Base-by-base conservation (phyloP, 768 basidiomycete genomes). In the Rhizopogon sp. region DNA sequence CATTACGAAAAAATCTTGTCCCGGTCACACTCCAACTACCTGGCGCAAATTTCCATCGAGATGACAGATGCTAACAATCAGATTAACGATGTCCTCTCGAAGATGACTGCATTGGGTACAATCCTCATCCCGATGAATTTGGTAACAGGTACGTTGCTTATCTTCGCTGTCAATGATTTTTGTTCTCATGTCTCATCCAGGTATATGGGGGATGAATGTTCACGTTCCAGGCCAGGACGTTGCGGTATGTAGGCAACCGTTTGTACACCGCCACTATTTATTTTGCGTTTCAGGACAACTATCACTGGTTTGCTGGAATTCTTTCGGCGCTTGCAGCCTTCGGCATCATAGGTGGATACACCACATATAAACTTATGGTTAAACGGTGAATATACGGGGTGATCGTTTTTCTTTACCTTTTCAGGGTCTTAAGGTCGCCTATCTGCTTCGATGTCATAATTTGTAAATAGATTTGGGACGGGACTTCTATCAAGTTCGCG, bases 1-100 rank as follows among this genome's bases (percentile, higher is more conserved):
- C 97, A 98, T 72, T 99, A 98, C 76, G 97, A 99, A 69, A 99
- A 98, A 78, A 98, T 99, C 66, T 79, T 99, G 8, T 98, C 96
- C 4, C 87, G 97, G 40, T 98, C 96, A 40, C 97, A 99, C 72
- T 98, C 95, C 39, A 99, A 99, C 69, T 99, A 99, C 74, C 87
- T 99, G 50, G 97, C 97, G 1, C 97, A 98, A 66, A 99, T 99
- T 62, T 97, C 94, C 42, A 98, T 99, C 72, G 97, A 98, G 76
- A 99, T 98, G 96, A 96, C 93, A 37, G 95, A 98, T 64, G 97
- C 97, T 41, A 99, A 99, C 74, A 99, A 99, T 71, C 94, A 98
- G 75, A 99, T 98, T 76, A 99, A 99, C 73, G 94, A 98, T 66
- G 97, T 99, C 2, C 83, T 98, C 5, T 93, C 91, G 5, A 98